These are phyloP conservation scores for Blastomyces percursus DNA, from an alignment of 2,329 filamentous ascomycete species.

Conservation along the genomic window DNA sequence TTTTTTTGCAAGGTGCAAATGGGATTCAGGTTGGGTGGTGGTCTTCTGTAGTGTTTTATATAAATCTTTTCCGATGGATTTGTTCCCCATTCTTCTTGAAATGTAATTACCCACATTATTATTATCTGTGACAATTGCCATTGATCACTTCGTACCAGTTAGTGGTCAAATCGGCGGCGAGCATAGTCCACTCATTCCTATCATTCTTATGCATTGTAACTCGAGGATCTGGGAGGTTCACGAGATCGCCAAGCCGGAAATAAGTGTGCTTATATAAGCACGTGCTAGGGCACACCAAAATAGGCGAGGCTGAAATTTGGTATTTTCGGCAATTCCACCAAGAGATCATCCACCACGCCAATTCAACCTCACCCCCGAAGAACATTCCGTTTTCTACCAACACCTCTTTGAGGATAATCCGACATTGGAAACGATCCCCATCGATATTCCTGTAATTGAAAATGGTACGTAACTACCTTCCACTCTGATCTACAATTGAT, in stretches of 20 bases:
- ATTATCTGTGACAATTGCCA: neutral
- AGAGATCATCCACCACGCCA: neutral
- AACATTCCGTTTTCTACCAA: neutral
- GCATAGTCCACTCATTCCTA: neutral
- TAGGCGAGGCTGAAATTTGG: conserved; percentile 8
- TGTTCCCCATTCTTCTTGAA: neutral
- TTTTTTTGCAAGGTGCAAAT: neutral
- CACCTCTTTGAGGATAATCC: conserved; percentile 46
- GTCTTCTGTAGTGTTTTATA: neutral
- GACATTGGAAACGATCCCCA: conserved; percentile 31
- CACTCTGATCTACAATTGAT: neutral
- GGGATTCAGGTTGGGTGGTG: conserved; percentile 4
- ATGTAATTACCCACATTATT: neutral
- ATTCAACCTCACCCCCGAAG: neutral
- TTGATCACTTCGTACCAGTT: neutral
- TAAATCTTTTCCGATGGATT: neutral
- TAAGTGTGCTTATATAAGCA: conserved; percentile 13
- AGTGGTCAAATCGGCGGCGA: neutral
- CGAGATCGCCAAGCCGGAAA: neutral
- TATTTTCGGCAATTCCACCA: neutral
- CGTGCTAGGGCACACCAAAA: conserved; percentile 22
- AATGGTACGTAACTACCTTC: conserved; percentile 33
- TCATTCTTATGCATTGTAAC: neutral
- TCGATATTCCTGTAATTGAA: conserved; percentile 25
- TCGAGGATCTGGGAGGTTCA: neutral